Base-by-base conservation (phyloP, 1,284 basidiomycete genomes). In the Volvariella surrecta region DNA sequence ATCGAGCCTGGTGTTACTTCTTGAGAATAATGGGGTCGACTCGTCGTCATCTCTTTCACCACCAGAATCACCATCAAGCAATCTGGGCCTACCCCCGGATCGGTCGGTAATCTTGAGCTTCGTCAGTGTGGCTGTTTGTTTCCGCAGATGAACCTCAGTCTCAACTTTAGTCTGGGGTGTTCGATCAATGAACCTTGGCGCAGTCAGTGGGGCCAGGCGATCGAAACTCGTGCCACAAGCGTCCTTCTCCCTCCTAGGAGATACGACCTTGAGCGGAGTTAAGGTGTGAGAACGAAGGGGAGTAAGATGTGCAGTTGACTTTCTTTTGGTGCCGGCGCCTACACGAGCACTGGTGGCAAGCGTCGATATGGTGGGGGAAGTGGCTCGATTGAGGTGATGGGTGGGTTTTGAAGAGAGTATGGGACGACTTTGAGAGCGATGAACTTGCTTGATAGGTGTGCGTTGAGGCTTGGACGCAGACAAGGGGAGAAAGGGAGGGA, bases 81-180 rank as follows among this genome's bases (percentile, higher is more conserved):
- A 15, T 6, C 34, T n/a, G 42, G 67, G 66, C 50, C 70, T 62
- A 34, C 41, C 19, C 15, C n/a, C 34, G 42, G 67, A 65, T 50
- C 70, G 62, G 50, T 83, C 82, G 15, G 69, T 67, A 38, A 87
- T 72, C 35, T 71, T 69, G n/a, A 87, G 63, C 42, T 69, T 67
- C 4, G 73, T 82, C 62, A 87, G 69, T 1, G 79, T 81, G 45
- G 76, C 78, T 0, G 79, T 77, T 46, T 85, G 79, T 13, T 66
- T 68, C 51, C 66, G 72, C 19, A 87, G 60, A 57, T 76, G 68
- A 1, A 70, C 67, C 7, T 87, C 83, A 0, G 76, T 74, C 51
- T 86, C 82, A 0, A 71, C 73, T 50, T 71, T 77, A 20, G 71
- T 70, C 38, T 76, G 74, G 0, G 80, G 78, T 0, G 76, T 77